phyloP scores from a whole-genome alignment of 257 asterid species.

The Scutellaria galericulata region DNA sequence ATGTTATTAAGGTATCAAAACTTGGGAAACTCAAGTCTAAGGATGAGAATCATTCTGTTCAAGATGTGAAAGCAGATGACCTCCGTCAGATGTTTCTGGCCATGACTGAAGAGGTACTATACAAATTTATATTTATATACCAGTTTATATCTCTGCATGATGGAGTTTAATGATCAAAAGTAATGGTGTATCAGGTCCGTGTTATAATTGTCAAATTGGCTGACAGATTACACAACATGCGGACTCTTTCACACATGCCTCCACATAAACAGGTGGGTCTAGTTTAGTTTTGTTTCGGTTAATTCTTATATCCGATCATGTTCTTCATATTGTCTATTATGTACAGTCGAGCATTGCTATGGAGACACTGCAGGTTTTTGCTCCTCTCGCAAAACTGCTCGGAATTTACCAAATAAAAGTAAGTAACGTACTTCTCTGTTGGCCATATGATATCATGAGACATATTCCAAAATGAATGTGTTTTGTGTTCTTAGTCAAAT shows the following conservation, averaged over 20 bases:
- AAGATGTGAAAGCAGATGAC: constrained; percentile 98
- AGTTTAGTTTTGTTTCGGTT: constrained; percentile 24
- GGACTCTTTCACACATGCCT: constrained; percentile 98
- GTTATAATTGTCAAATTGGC: constrained; percentile 94
- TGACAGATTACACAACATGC: constrained; percentile 94
- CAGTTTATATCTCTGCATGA: constrained; percentile 23
- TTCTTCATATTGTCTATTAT: constrained; percentile 29
- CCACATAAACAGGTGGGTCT: constrained; percentile 86
- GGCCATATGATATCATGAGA: constrained; percentile 1
- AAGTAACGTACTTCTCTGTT: constrained; percentile 17
- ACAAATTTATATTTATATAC: neutral
- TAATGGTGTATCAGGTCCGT: constrained; percentile 68
- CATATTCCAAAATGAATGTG: neutral
- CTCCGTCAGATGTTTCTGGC: constrained; percentile 97
- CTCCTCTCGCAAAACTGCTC: constrained; percentile 90
- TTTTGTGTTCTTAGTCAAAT: constrained; percentile 3
- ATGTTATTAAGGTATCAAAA: constrained; percentile 74
- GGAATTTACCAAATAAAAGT: constrained; percentile 97
- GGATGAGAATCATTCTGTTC: constrained; percentile 76
- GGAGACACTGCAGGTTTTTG: constrained; percentile 94
- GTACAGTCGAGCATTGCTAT: constrained; percentile 85
- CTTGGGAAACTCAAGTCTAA: constrained; percentile 88
- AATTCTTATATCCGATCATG: constrained; percentile 25
- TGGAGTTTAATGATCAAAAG: constrained; percentile 33
- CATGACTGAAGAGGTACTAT: constrained; percentile 90